A percentile compares a stretch with the other conserved stretches of the same genome.
phyloP scores from a whole-genome alignment of 352 stramenopile species.

The Phytophthora syringae region DNA sequence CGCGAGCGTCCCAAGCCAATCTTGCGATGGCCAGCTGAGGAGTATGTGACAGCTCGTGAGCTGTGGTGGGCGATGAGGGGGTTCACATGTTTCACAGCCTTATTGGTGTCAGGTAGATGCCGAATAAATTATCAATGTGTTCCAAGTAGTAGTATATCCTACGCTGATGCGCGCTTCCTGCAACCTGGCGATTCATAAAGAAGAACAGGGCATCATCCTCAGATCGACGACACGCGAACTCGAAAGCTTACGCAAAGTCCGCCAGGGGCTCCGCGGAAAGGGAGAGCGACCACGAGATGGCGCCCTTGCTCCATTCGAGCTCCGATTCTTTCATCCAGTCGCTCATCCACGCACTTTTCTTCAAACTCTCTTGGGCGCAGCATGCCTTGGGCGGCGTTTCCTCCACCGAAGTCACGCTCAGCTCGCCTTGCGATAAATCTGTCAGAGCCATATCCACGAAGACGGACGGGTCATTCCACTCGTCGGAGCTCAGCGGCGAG shows the following conservation, averaged over 20 bases:
- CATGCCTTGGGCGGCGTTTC: conserved; percentile 9
- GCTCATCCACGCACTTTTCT: conserved; percentile 48
- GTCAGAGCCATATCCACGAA: conserved; percentile 56
- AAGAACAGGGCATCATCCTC: not conserved
- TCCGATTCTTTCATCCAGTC: conserved; percentile 72
- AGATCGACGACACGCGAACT: not conserved
- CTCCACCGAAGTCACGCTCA: conserved; percentile 24
- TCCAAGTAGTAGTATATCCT: conserved; percentile 21
- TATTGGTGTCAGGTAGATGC: conserved; percentile 33
- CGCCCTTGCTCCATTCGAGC: conserved; percentile 60
- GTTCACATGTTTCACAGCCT: conserved; percentile 21
- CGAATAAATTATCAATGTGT: conserved; percentile 49
- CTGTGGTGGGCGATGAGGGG: not conserved
- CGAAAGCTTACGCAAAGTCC: conserved; percentile 40
- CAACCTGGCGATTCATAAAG: conserved; percentile 13
- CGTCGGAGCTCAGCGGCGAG: conserved; percentile 67
- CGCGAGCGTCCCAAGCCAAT: conserved; percentile 18
- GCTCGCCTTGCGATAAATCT: conserved; percentile 50
- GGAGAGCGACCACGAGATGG: conserved; percentile 67
- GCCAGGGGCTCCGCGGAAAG: conserved; percentile 46
- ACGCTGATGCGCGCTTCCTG: conserved; percentile 14
- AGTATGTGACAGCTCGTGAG: not conserved
- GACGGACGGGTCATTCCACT: conserved; percentile 59
- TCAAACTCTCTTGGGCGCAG: conserved; percentile 24
- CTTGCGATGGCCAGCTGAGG: conserved; percentile 35